Evolutionary conservation across 306 rosid genomes (phyloP).

Genomic region (Rosa persica): DNA sequence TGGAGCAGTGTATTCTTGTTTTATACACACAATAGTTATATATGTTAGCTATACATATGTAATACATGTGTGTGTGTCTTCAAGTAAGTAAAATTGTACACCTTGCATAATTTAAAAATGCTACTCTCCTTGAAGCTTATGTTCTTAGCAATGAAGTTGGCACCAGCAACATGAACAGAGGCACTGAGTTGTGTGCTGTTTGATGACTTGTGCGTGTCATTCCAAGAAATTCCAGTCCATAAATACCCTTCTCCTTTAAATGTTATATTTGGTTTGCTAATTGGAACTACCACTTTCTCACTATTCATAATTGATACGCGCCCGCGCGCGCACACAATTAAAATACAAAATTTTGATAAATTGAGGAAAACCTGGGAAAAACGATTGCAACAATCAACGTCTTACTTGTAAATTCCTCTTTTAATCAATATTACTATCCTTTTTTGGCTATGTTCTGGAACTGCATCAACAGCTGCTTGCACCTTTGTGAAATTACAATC

Average conservation of each 20-base stretch:
- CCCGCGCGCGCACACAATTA: no score
- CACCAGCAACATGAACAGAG: slow-evolving; percentile 78
- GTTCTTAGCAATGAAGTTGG: slow-evolving; percentile 80
- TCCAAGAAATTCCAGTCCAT: slow-evolving; percentile 67
- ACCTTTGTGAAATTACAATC: slow-evolving; percentile 76
- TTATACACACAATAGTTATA: neutral
- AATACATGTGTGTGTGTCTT: neutral
- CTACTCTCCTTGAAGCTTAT: slow-evolving; percentile 75
- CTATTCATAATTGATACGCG: slow-evolving; percentile 20
- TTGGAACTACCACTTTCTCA: slow-evolving; percentile 53
- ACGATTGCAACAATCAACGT: neutral
- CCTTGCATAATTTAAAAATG: neutral
- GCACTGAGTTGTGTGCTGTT: slow-evolving; percentile 69
- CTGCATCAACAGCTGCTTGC: slow-evolving; percentile 76
- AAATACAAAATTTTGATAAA: neutral
- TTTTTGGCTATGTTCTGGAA: slow-evolving; percentile 46
- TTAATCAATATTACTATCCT: slow-evolving; percentile 71
- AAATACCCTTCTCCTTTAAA: slow-evolving; percentile 82
- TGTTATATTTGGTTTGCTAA: slow-evolving; percentile 66
- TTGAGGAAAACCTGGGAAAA: neutral
- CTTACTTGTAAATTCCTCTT: slow-evolving; percentile 72
- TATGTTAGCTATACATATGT: neutral
- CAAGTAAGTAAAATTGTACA: neutral
- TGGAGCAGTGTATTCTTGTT: slow-evolving; percentile 77
- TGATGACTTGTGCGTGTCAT: slow-evolving; percentile 73